A percentile compares a stretch with the other conserved stretches of the same genome.
These are phyloP conservation scores for Aureobasidium sp. DNA, from an alignment of 2,329 filamentous ascomycete species.

Conservation along the genomic window DNA sequence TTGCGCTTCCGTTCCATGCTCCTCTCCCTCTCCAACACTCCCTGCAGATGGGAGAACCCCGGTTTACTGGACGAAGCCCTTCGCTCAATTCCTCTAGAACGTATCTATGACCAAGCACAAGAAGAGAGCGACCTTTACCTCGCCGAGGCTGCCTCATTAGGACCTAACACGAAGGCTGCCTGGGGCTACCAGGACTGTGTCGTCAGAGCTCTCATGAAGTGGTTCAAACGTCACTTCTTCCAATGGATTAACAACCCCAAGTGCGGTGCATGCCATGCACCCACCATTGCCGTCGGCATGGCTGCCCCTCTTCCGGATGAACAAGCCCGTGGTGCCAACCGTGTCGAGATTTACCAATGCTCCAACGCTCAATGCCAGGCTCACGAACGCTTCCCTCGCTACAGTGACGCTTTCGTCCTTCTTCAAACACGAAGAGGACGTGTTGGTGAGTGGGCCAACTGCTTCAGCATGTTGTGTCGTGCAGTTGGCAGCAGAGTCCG, in stretches of 20 bases:
- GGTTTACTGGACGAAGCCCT: slow-evolving; percentile 89
- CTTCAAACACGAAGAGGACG: slow-evolving; percentile 79
- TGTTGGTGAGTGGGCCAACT: slow-evolving; percentile 95
- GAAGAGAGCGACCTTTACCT: slow-evolving; percentile 83
- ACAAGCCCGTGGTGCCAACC: slow-evolving; percentile 73
- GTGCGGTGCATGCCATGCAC: slow-evolving; percentile 71
- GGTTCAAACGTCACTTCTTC: slow-evolving; percentile 95
- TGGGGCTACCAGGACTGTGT: slow-evolving; percentile 99
- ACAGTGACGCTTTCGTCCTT: slow-evolving; percentile 89
- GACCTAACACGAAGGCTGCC: slow-evolving; percentile 67
- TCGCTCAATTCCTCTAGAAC: slow-evolving; percentile 74
- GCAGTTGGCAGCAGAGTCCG: slow-evolving; percentile 84
- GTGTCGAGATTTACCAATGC: slow-evolving; percentile 87
- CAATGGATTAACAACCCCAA: slow-evolving; percentile 93
- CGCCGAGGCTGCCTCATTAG: slow-evolving; percentile 81
- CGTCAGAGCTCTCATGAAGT: slow-evolving; percentile 78
- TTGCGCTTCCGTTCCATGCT: slow-evolving; percentile 59
- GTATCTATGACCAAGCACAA: slow-evolving; percentile 88
- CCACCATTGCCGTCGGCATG: slow-evolving; percentile 75
- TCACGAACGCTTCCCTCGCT: slow-evolving; percentile 85
- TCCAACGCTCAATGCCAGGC: slow-evolving; percentile 64
- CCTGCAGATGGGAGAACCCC: slow-evolving; percentile 92
- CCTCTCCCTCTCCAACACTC: slow-evolving; percentile 76
- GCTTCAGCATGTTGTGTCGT: slow-evolving; percentile 96
- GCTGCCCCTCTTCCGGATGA: slow-evolving; percentile 82